Base-by-base conservation (phyloP, 345 rosid species). In the Turnera subulata region DNA sequence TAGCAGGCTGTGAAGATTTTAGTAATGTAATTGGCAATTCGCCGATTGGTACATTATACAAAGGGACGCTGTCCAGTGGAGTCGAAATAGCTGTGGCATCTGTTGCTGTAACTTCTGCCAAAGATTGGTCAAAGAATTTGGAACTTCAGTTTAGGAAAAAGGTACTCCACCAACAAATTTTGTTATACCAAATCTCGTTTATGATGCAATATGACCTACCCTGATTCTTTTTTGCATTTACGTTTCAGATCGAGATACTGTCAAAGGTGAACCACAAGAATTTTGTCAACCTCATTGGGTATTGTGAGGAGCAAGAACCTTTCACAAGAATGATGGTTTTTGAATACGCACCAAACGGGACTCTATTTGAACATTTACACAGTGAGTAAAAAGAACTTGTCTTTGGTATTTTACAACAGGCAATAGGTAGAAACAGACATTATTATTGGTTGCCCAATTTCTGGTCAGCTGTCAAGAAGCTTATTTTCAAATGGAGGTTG, bases 321-420 rank as follows among this genome's bases (percentile, higher is more conserved):
- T 87, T 93, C 77, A 74, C 82, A 4, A 78, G 97, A 73, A 87
- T 87, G 95, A 76, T 93, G 80, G 90, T 93, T 64, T 93, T 87
- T 38, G 97, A 93, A 73, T 93, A 93, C 59, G 95, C 95, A 51
- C 92, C 97, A n/a, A 93, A 85, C 52, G 99, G 99, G 69, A 82
- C 87, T 8, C 92, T 93, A 63, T 89, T 77, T 37, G 97, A 93
- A 77, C 97, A 94, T 79, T 78, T 94, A 50, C 92, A 94, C 50
- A 50, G 99, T 94, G 40, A 85, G 95, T 74, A 3, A 29, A 29
- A 29, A 29, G 35, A 8, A 29, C 8, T 8, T 29, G 6, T 29
- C 12, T 15, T 19, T 11, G 52, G n/a, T n/a, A n/a, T n/a, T n/a
- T n/a, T n/a, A n/a, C n/a, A n/a, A n/a, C n/a, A n/a, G n/a, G n/a